phyloP scores from a whole-genome alignment of 2,329 filamentous ascomycete genomes.

The Colletotrichum cordylinicola region DNA sequence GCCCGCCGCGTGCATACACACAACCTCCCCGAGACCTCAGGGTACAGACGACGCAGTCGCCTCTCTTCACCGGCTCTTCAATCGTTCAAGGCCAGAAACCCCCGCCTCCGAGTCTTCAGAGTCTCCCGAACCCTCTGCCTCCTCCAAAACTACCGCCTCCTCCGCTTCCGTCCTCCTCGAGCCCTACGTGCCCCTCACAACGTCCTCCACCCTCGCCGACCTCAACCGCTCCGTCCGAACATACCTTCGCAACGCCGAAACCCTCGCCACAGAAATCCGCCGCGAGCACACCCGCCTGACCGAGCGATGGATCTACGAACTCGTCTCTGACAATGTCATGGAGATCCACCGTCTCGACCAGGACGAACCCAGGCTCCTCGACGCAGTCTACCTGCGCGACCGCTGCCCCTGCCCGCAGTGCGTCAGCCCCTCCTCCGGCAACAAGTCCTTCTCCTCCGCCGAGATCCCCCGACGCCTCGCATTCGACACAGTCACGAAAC shows the following conservation, averaged over 20 bases:
- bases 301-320: neutral
- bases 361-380: neutral
- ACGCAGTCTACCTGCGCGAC: slow-evolving; percentile 52
- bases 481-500: slow-evolving; percentile 33
- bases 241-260: neutral
- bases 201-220: neutral
- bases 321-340: neutral
- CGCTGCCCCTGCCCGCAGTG: slow-evolving; percentile 58
- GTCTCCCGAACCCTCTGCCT: neutral
- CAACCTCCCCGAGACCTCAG: slow-evolving; percentile 2
- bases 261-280: neutral
- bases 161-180: neutral
- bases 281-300: neutral
- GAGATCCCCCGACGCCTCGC: slow-evolving; percentile 42
- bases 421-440: slow-evolving; percentile 62
- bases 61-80: neutral
- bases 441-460: slow-evolving; percentile 56
- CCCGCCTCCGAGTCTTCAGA: neutral
- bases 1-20: neutral
- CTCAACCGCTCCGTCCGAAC: neutral
- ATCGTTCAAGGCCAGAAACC: neutral
- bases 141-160: neutral
- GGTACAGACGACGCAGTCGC: neutral
- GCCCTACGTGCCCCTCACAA: neutral
- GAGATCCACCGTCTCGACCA: neutral